Conservation (phyloP, 768 basidiomycete species). For the Naganishia randhawae region DNA sequence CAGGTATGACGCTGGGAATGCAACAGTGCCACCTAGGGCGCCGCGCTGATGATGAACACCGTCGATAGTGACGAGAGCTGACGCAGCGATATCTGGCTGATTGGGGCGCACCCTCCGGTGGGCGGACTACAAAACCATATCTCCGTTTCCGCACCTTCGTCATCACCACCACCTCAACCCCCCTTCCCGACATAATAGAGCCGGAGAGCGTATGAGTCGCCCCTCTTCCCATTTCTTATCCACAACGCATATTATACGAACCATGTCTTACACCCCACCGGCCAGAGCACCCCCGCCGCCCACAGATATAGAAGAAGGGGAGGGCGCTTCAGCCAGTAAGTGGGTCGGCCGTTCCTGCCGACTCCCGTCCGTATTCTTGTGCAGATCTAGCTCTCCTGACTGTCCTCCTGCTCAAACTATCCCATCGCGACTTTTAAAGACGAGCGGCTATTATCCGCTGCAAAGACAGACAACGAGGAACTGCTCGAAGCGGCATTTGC, state of each 20-base stretch:
- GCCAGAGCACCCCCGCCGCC: slow-evolving; percentile 19
- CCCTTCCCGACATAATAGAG: too few relatives aligned
- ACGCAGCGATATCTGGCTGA: slow-evolving; percentile 2
- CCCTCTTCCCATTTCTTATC: too few relatives aligned
- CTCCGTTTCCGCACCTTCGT: neutral
- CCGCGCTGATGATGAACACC: neutral
- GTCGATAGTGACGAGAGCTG: slow-evolving; percentile 13
- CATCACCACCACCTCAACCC: neutral
- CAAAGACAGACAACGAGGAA: slow-evolving; percentile 31
- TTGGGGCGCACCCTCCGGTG: neutral
- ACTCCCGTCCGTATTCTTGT: neutral
- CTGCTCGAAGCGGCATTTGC: slow-evolving; percentile 20
- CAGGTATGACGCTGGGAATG: neutral
- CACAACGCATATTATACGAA: too few relatives aligned
- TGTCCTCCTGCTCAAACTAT: neutral
- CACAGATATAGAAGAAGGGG: slow-evolving; percentile 10
- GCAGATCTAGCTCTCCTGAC: neutral
- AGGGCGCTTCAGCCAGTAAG: slow-evolving; percentile 31
- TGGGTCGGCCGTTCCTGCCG: neutral
- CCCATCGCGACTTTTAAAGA: too few relatives aligned
- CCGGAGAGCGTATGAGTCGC: too few relatives aligned
- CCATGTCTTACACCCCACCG: slow-evolving; percentile 6
- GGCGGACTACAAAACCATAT: neutral
- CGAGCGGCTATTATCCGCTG: slow-evolving; percentile 24
- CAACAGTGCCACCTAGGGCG: neutral